These are phyloP conservation scores for Globisporangium lucens DNA, from an alignment of 352 stramenopile genomes.

Conservation along the genomic window DNA sequence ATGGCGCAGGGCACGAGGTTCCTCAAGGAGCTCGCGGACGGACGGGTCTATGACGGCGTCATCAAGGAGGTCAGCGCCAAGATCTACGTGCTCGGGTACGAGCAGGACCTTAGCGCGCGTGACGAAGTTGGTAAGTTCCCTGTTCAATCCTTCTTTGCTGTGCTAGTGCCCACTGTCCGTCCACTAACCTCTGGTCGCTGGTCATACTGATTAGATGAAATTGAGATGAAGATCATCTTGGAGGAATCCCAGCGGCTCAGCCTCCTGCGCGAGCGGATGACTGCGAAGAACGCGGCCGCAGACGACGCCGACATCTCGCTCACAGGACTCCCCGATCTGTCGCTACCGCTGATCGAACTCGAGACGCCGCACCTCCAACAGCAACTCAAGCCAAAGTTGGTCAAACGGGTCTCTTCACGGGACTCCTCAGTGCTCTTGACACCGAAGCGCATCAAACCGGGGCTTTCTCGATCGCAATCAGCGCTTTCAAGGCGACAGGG, in stretches of 20 bases:
- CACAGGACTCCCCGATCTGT: conserved; percentile 53
- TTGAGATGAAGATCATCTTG: conserved; percentile 78
- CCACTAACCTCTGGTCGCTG: not conserved
- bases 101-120: conserved; percentile 50
- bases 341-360: conserved; percentile 11
- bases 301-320: conserved; percentile 55
- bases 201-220: conserved; percentile 38
- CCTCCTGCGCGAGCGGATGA: conserved; percentile 28
- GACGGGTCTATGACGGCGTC: conserved; percentile 61
- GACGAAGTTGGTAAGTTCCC: conserved; percentile 60
- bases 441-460: conserved; percentile 19
- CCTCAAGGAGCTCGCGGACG: conserved; percentile 67
- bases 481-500: conserved; percentile 6
- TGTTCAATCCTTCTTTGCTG: not conserved
- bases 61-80: conserved; percentile 46
- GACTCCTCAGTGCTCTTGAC: conserved; percentile 20
- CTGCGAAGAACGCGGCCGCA: not conserved
- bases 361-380: not conserved
- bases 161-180: not conserved
- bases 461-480: conserved; percentile 44
- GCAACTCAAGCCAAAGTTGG: conserved; percentile 18
- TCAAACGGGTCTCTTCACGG: conserved; percentile 39
- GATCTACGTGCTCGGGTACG: conserved; percentile 56
- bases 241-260: conserved; percentile 58
- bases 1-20: conserved; percentile 64